Evolutionary conservation across 176 grass and related monocot genomes (phyloP), one percentile per base, ranked within the genome.

Genomic region (Guadua angustifolia): DNA sequence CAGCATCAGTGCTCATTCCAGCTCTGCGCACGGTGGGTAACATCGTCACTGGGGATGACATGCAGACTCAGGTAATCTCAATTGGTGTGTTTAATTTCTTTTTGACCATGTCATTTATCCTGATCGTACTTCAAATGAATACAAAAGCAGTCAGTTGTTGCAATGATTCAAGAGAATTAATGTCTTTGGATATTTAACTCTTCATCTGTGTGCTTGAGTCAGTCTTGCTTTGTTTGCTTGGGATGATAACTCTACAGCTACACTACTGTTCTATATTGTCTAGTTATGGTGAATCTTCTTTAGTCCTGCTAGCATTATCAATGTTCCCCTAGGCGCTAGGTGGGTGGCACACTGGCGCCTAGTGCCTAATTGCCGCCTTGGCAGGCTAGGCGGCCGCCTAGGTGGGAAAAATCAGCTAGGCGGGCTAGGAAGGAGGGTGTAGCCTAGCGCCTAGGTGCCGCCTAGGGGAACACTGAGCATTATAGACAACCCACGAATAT

Each of bases 1-100:
- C 95, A 0, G 90, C 94, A 51, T 92, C 92, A 25, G 92, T 97
- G 45, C 87, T 97, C 70, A 97, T 97, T 92, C 94, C 94, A 81
- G 92, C 94, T 81, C 88, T 97, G 67, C 94, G 94, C 22, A 97
- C 94, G 1, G 88, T 97, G 58, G 94, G 94, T 63, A 97, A 97
- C 50, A 97, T 97, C 16, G 94, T 97, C 55, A 97, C 94, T 60
- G 94, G 95, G n/a, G 95, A 97, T 86, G 95, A 97, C 84, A 9
- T 93, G 57, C 95, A 97, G 87, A 97, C 95, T 80, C 95, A 97
- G 92, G 95, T 97, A 75, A 77, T 71, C 39, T 67, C 39, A 59
- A 13, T 67, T 78, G 38, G 17, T 9, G 1, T 49, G n/a, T 52
- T 33, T 0, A 17, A 62, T 74, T 17, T 17, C 3, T 8, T 77